Base-by-base conservation (phyloP, 192 early-diverging fungal genomes). In the Gryganskiella cystojenkinii region DNA sequence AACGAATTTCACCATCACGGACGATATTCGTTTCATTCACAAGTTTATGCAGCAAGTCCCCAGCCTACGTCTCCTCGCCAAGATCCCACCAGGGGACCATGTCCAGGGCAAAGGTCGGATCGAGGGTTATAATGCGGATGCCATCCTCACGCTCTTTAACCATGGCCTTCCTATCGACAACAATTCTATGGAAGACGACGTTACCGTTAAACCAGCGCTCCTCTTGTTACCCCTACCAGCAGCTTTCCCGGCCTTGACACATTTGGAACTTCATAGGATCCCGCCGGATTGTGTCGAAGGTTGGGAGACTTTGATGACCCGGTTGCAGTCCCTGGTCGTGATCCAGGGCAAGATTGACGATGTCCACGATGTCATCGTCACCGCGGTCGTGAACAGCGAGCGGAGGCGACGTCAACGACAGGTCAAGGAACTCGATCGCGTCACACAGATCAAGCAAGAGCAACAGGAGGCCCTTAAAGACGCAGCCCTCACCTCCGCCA, bases 21-120 rank as follows among this genome's bases (percentile, higher is more conserved):
- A 82, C 27, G 87, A 89, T 17, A 79, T 89, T 20, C 45, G 62
- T 3, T 82, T 83, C 56, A 86, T 89, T 28, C 82, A 84, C 69
- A 72, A 75, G 56, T 70, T 80, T 64, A 56, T 89, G 19, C 55
- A 65, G 20, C 71, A 71, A n/a, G 59, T 87, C 17, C 61, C 79
- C 4, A 67, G 75, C 8, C 64, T 89, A 25, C 74, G 81, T 44
- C 78, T 89, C 17, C 55, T 64, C 6, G 52, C 74, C 46, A 78
- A 78, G 47, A 78, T 78, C 8, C 44, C 66, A 2, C 66, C 73
- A n/a, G 61, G 66, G 45, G 31, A 58, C 14, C 47, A 65, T 3
- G 20, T 67, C 25, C 73, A 68, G 25, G 61, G 61, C 19, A 68
- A 69, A 19, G 74, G 74, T 22, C 63, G 74, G 56, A 78, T 78